Evolutionary conservation across 2,329 filamentous ascomycete species (phyloP).

Genomic region (Beauveria medogensis): DNA sequence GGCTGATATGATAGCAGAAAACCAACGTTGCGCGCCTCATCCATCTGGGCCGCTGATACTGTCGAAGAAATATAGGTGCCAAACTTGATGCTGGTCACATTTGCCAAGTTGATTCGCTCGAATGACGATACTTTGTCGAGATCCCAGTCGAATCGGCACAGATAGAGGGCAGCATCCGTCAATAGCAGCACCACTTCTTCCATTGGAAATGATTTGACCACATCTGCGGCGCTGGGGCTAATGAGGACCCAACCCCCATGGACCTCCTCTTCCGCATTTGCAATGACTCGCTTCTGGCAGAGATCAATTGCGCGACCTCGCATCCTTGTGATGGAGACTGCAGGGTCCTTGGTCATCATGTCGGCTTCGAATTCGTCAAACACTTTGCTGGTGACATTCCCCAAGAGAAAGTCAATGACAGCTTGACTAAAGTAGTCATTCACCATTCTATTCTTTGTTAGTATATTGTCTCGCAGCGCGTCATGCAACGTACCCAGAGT

Average conservation of each 20-base stretch:
- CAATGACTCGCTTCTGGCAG: conserved; percentile 77
- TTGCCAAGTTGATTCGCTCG: conserved; percentile 71
- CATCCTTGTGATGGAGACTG: conserved; percentile 75
- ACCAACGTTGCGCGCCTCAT: conserved; percentile 75
- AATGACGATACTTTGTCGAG: conserved; percentile 91
- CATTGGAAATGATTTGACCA: conserved; percentile 62
- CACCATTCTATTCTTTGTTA: conserved; percentile 64
- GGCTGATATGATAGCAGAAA: conserved; percentile 72
- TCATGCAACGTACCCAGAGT: conserved; percentile 49
- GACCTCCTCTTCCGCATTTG: conserved; percentile 75
- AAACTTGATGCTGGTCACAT: conserved; percentile 63
- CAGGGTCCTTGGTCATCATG: conserved; percentile 89
- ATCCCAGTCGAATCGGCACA: conserved; percentile 89
- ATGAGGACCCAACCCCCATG: conserved; percentile 84
- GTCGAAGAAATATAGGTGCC: conserved; percentile 90
- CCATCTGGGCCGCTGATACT: conserved; percentile 65
- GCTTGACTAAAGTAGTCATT: conserved; percentile 97
- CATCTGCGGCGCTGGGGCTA: conserved; percentile 64
- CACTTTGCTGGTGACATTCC: conserved; percentile 74
- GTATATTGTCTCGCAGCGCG: not conserved
- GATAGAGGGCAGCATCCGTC: conserved; percentile 77
- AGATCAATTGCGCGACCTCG: conserved; percentile 85
- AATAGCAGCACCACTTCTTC: conserved; percentile 84
- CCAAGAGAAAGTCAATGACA: conserved; percentile 87
- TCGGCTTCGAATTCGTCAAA: conserved; percentile 93